phyloP scores from a whole-genome alignment of 2,329 filamentous ascomycete species.

The Fusarium sarcochroum region DNA sequence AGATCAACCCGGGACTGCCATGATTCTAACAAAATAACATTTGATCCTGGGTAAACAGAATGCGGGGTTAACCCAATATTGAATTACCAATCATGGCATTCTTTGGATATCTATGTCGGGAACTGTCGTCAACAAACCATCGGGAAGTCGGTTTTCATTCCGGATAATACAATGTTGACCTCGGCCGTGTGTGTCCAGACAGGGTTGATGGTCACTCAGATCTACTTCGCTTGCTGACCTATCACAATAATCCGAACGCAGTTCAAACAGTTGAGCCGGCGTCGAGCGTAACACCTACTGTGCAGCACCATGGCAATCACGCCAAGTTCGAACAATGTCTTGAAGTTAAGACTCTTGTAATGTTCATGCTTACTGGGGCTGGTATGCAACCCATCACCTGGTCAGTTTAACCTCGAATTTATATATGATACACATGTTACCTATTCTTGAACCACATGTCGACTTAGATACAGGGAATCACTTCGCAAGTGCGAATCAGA shows the following conservation, averaged over 20 bases:
- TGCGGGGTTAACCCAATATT: conserved; percentile 37
- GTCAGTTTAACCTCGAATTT: not conserved
- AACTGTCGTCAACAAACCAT: conserved; percentile 9
- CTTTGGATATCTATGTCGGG: conserved; percentile 7
- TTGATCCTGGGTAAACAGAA: conserved; percentile 39
- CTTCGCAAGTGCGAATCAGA: not conserved
- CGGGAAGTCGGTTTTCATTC: conserved; percentile 31
- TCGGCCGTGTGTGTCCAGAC: conserved; percentile 18
- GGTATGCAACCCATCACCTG: conserved; percentile 1
- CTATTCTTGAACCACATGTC: not conserved
- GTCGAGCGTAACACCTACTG: not conserved
- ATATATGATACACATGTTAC: not conserved
- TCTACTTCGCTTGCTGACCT: conserved; percentile 18
- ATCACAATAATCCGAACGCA: conserved; percentile 4
- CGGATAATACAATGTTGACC: conserved; percentile 22
- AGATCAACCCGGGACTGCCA: conserved; percentile 16
- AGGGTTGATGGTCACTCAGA: conserved; percentile 3
- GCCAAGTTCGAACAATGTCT: conserved; percentile 8
- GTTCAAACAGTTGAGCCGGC: not conserved
- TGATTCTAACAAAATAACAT: conserved; percentile 29
- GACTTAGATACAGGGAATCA: not conserved
- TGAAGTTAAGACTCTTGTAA: not conserved
- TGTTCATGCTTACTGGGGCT: not conserved
- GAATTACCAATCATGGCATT: conserved; percentile 8
- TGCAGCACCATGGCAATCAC: not conserved